These are phyloP conservation scores for Blastocystis hominis DNA, from an alignment of 352 stramenopile species.

Conservation along the genomic window DNA sequence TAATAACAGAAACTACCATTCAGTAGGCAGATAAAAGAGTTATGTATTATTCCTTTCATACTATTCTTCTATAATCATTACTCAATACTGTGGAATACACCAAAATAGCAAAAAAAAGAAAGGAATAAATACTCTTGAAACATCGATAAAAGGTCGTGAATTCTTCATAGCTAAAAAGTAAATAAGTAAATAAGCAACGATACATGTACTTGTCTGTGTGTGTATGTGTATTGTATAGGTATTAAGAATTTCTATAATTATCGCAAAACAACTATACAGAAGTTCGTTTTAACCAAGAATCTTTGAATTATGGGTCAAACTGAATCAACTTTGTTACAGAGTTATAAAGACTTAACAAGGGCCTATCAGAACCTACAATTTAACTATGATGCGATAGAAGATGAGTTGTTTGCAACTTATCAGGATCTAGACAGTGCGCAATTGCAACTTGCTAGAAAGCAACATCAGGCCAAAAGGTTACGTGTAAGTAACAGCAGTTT, in stretches of 20 bases:
- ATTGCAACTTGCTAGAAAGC: neutral
- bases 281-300: neutral
- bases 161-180: no score
- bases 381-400: slow-evolving; percentile 23
- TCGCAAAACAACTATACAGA: neutral
- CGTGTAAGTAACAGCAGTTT: neutral
- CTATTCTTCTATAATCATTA: neutral
- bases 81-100: neutral
- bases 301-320: slow-evolving; percentile 31
- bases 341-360: neutral
- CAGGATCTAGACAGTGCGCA: neutral
- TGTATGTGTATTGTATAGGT: no score
- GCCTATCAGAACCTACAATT: slow-evolving; percentile 38
- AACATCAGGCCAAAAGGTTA: neutral
- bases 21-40: neutral
- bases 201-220: no score
- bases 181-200: no score
- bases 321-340: neutral
- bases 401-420: slow-evolving; percentile 27
- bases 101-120: neutral
- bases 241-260: neutral
- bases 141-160: no score
- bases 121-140: no score
- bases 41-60: neutral
- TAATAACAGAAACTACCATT: no score